These are phyloP conservation scores for Ophiostoma ulmi DNA, from an alignment of 2,329 filamentous ascomycete genomes.

Conservation along the genomic window DNA sequence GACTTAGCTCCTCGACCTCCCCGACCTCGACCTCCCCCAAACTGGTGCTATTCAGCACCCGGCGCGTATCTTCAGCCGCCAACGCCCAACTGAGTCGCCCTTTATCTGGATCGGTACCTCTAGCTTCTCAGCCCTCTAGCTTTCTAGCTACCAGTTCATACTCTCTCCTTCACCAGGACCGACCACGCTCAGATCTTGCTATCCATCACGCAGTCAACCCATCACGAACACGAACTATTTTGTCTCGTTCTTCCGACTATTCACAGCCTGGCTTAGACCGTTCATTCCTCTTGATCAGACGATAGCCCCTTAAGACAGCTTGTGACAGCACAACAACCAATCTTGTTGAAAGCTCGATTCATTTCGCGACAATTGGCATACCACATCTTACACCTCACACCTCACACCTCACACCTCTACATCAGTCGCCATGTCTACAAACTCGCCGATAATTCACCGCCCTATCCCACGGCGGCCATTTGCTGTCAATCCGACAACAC, in stretches of 20 bases:
- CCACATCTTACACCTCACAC: neutral
- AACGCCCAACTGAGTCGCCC: neutral
- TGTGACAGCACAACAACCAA: neutral
- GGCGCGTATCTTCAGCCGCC: neutral
- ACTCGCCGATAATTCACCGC: conserved; percentile 47
- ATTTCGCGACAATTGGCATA: neutral
- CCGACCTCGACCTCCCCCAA: neutral
- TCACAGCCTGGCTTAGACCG: neutral
- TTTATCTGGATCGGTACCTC: neutral
- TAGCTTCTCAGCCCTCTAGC: neutral
- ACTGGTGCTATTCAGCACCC: neutral
- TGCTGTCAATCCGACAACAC: conserved; percentile 46
- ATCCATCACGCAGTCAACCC: neutral
- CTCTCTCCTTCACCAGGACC: neutral
- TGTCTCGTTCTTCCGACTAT: neutral
- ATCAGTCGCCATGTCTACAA: conserved; percentile 19
- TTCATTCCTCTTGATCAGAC: neutral
- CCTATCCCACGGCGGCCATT: conserved; percentile 70
- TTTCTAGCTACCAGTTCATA: neutral
- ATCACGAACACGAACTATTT: neutral
- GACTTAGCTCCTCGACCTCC: neutral
- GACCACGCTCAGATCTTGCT: neutral
- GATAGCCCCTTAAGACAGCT: neutral
- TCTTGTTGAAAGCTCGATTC: neutral
- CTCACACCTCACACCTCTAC: neutral